A percentile compares a stretch with the other conserved stretches of the same genome.
Conservation (phyloP, 805 yeast genomes). For the Kurtzmaniella fragi region DNA sequence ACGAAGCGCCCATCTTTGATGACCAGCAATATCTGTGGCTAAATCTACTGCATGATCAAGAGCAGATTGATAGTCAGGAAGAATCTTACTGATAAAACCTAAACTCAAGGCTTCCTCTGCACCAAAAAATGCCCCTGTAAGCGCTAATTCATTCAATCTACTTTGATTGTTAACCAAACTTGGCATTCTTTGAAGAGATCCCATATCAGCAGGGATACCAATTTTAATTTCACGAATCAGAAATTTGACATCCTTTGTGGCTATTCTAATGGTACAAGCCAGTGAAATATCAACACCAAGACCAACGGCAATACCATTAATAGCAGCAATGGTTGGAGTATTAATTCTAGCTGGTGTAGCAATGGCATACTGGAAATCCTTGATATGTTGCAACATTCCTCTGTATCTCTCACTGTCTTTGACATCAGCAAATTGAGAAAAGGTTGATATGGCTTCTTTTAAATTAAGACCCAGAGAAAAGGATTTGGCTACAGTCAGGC, state of each 20-base stretch:
- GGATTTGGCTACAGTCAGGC: conserved; percentile 51
- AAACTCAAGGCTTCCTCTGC: conserved; percentile 50
- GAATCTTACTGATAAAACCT: conserved; percentile 50
- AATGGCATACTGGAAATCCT: conserved; percentile 56
- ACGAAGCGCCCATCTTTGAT: conserved; percentile 54
- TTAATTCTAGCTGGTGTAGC: conserved; percentile 41
- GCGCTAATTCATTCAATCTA: conserved; percentile 53
- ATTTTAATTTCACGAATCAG: conserved; percentile 66
- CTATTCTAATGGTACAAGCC: conserved; percentile 54
- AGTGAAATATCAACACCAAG: conserved; percentile 64
- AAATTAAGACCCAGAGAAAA: conserved; percentile 68
- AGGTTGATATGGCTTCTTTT: conserved; percentile 21
- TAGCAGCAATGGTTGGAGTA: conserved; percentile 61
- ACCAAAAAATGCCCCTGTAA: conserved; percentile 55
- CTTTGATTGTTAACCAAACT: conserved; percentile 48
- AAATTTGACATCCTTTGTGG: conserved; percentile 46
- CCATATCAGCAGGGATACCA: conserved; percentile 78
- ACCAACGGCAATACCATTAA: conserved; percentile 64
- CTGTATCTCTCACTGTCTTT: conserved; percentile 16
- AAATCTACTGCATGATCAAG: conserved; percentile 43
- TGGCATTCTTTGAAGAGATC: conserved; percentile 67
- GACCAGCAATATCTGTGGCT: conserved; percentile 43
- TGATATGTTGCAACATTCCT: conserved; percentile 31
- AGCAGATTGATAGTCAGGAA: conserved; percentile 44
- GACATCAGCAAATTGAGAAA: conserved; percentile 2